A percentile compares a stretch with the other conserved stretches of the same genome.
phyloP scores from a whole-genome alignment of 805 yeast species.

The Babjeviella inositovora region DNA sequence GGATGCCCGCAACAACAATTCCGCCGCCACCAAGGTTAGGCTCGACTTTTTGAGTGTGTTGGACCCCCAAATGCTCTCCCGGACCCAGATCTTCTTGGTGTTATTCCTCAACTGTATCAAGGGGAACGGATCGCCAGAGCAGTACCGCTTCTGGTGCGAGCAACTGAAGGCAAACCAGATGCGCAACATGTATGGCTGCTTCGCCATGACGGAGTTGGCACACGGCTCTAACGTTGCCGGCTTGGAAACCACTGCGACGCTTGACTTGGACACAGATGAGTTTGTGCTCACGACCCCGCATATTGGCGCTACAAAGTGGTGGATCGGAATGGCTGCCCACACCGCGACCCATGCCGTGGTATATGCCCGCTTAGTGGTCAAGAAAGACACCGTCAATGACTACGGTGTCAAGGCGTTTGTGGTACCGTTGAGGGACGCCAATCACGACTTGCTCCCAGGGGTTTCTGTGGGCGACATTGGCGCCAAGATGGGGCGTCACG shows the following conservation, averaged over 20 bases:
- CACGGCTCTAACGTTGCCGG: constrained; percentile 26
- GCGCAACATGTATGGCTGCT: constrained; percentile 19
- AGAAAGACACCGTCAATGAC: constrained; percentile 21
- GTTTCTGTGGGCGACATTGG: constrained; percentile 24
- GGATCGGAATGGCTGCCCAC: constrained; percentile 31
- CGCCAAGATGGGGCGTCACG: constrained; percentile 25
- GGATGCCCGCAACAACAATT: too few relatives aligned
- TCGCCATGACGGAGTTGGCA: constrained; percentile 20
- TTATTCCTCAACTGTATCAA: constrained; percentile 21
- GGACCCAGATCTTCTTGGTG: constrained; percentile 25
- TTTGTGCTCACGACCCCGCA: constrained; percentile 24
- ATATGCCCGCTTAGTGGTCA: constrained; percentile 20
- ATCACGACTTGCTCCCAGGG: constrained; percentile 21
- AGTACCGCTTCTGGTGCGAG: constrained; percentile 21
- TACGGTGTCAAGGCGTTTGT: constrained; percentile 26
- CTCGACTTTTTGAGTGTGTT: constrained; percentile 17
- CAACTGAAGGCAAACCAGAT: constrained; percentile 17
- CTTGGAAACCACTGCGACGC: constrained; percentile 23
- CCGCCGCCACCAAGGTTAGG: constrained; percentile 16
- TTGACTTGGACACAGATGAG: constrained; percentile 18
- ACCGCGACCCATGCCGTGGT: constrained; percentile 22
- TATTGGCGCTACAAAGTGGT: constrained; percentile 28
- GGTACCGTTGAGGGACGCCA: constrained; percentile 23
- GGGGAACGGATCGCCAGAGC: constrained; percentile 26
- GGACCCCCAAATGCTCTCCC: constrained; percentile 21